Base-by-base conservation (phyloP, 73 alveolate species). In the Paramecium primaurelia region DNA sequence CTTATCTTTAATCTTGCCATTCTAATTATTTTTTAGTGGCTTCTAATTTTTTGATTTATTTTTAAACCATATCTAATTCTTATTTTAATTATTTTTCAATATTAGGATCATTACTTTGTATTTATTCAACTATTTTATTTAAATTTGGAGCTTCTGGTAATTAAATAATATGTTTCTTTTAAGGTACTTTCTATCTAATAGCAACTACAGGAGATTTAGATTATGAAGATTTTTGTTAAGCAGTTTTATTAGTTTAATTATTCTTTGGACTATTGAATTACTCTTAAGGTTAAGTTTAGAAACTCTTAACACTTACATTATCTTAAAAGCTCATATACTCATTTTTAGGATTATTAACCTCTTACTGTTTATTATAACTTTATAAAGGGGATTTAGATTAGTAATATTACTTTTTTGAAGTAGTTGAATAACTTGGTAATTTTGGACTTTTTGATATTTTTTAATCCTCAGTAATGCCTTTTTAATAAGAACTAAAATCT, bases 1-100 rank as follows among this genome's bases (percentile, higher is more conserved):
- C 84, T 64, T 64, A 64, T 64, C 84, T 64, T 64, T 64, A 26
- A 34, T 75, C 88, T 20, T 75, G 59, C 88, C 88, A 75, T 38
- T 22, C 58, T 20, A 75, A 38, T 75, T 42, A 9, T 42, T 75
- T 75, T 36, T 75, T 75, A 37, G n/a, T 36, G 6, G 88, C 64
- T 20, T 38, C 88, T 36, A 75, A 10, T 42, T 75, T 75, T 36
- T 75, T 75, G 12, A 75, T 38, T 37, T 38, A 14, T 75, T 38
- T 75, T 20, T 75, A 38, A 38, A 42, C 20, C 16, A 30, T 18
- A 4, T 75, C 88, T 36, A 75, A 36, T 75, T 75, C 88, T 3
- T 36, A 9, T 75, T 34, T 10, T 38, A 75, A 5, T 20, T 38
- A 18, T 36, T 42, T 75, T 38, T 75, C 88, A 36, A 75, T 75